Evolutionary conservation across 1,284 basidiomycete genomes (phyloP).

Genomic region (Tilletia indica): DNA sequence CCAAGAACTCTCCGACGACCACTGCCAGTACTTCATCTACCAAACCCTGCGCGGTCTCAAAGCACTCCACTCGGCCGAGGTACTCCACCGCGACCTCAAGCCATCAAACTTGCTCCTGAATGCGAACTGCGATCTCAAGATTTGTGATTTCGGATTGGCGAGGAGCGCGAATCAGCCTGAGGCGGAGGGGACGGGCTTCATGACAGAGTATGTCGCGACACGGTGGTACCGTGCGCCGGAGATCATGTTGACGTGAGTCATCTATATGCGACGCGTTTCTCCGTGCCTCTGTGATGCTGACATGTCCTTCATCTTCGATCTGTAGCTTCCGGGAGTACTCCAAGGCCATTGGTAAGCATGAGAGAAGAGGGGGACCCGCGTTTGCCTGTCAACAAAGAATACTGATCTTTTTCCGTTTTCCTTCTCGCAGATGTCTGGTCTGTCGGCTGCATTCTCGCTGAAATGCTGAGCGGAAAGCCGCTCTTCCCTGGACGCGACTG

Average conservation of each 20-base stretch:
- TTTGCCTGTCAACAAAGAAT: too few relatives aligned
- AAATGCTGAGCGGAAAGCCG: conserved; percentile 85
- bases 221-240: conserved; percentile 55
- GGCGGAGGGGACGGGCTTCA: conserved; percentile 52
- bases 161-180: conserved; percentile 51
- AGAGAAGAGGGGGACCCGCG: too few relatives aligned
- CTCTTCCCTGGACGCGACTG: conserved; percentile 73
- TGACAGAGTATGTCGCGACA: conserved; percentile 57
- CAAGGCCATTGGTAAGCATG: conserved; percentile 46
- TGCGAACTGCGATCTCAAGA: conserved; percentile 54
- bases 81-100: conserved; percentile 54
- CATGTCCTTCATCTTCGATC: not conserved
- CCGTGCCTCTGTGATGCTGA: not conserved
- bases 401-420: not conserved
- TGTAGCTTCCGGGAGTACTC: conserved; percentile 54
- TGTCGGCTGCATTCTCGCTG: conserved; percentile 87
- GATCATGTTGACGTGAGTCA: conserved; percentile 51
- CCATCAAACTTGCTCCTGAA: conserved; percentile 52
- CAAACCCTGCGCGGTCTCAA: conserved; percentile 61
- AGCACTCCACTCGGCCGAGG: conserved; percentile 54
- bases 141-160: conserved; percentile 56
- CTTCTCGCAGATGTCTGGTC: conserved; percentile 66
- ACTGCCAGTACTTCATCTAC: conserved; percentile 92
- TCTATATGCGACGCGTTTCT: not conserved
- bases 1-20: conserved; percentile 59